phyloP scores from a whole-genome alignment of 805 yeast species.

The Torulaspora delbrueckii region DNA sequence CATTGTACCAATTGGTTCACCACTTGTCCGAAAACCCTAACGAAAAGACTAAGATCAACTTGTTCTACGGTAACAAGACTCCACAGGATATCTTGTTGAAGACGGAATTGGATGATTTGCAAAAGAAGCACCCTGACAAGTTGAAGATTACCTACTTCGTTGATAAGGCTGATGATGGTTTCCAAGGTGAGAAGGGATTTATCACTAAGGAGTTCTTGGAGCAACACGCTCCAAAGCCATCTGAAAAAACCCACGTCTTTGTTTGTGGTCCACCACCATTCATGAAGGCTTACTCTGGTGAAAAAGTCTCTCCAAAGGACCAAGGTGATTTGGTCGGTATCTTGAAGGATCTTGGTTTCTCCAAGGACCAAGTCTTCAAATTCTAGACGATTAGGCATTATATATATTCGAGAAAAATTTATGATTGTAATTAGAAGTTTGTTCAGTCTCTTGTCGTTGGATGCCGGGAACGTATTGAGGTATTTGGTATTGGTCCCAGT shows the following conservation, averaged over 20 bases:
- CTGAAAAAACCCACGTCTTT: slow-evolving; percentile 66
- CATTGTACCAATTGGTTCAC: slow-evolving; percentile 81
- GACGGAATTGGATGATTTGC: slow-evolving; percentile 60
- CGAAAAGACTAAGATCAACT: slow-evolving; percentile 83
- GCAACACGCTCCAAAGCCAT: slow-evolving; percentile 59
- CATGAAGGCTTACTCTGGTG: slow-evolving; percentile 83
- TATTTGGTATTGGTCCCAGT: slow-evolving; percentile 11
- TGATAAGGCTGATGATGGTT: slow-evolving; percentile 49
- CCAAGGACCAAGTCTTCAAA: slow-evolving; percentile 83
- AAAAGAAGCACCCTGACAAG: slow-evolving; percentile 65
- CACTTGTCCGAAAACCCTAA: slow-evolving; percentile 71
- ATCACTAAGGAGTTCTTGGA: slow-evolving; percentile 70
- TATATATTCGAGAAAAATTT: slow-evolving; percentile 13
- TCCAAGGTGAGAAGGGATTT: slow-evolving; percentile 65
- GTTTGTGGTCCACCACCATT: slow-evolving; percentile 96
- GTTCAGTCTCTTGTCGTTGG: slow-evolving; percentile 21
- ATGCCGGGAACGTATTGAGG: slow-evolving; percentile 18
- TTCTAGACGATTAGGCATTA: slow-evolving; percentile 42
- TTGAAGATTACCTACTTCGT: slow-evolving; percentile 74
- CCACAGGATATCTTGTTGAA: slow-evolving; percentile 77
- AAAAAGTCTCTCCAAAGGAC: slow-evolving; percentile 76
- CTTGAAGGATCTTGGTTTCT: slow-evolving; percentile 81
- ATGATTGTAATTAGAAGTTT: slow-evolving; percentile 17
- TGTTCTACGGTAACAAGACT: slow-evolving; percentile 75
- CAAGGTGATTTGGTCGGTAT: slow-evolving; percentile 94